phyloP scores from a whole-genome alignment of 805 yeast species.

The Candida ortonii region DNA sequence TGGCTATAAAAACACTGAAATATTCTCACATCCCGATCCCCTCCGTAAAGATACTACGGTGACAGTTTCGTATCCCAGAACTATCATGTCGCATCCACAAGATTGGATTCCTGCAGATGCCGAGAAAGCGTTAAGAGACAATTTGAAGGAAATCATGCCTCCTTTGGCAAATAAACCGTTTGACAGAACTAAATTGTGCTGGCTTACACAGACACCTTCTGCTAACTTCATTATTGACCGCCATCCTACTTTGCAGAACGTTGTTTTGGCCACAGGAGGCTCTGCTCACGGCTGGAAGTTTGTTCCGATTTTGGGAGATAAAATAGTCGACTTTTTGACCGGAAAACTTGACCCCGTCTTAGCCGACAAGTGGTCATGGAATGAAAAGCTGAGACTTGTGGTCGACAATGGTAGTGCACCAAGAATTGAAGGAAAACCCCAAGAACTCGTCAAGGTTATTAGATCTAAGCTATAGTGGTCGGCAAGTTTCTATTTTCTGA shows the following conservation, averaged over 20 bases:
- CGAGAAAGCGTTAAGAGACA: constrained; percentile 19
- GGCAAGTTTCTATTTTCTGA: not conserved
- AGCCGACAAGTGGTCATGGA: constrained; percentile 23
- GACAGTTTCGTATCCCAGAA: constrained; percentile 25
- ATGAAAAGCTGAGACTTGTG: constrained; percentile 14
- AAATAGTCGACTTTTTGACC: constrained; percentile 23
- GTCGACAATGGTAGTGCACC: constrained; percentile 27
- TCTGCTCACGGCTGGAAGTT: constrained; percentile 31
- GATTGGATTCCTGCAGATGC: constrained; percentile 31
- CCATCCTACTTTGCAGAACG: constrained; percentile 23
- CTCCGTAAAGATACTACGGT: not conserved
- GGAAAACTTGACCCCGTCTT: constrained; percentile 20
- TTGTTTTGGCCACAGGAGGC: constrained; percentile 27
- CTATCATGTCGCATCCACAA: constrained; percentile 17
- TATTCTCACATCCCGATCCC: constrained; percentile 22
- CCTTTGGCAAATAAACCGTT: constrained; percentile 22
- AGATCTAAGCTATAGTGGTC: constrained; percentile 4
- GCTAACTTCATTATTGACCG: constrained; percentile 26
- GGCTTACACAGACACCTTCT: constrained; percentile 27
- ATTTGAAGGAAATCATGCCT: constrained; percentile 26
- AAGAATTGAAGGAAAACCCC: constrained; percentile 25
- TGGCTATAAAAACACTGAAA: constrained; percentile 24
- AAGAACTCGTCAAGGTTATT: constrained; percentile 15
- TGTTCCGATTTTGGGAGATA: constrained; percentile 28
- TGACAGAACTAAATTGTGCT: constrained; percentile 27